Evolutionary conservation across 805 yeast genomes (phyloP), one percentile per base, ranked within the genome.

Genomic region (Candida verbasci): DNA sequence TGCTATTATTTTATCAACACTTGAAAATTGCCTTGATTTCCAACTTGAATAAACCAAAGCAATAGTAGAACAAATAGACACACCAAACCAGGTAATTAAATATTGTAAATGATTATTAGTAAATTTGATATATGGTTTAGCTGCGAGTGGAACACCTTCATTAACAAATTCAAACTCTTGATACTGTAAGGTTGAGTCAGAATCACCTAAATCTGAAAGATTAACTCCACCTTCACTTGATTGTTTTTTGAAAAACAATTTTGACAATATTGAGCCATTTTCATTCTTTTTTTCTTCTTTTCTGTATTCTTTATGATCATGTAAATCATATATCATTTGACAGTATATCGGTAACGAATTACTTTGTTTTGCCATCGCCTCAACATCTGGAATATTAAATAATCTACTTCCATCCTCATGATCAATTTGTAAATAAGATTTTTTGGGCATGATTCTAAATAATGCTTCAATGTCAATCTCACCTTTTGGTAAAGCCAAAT

Each of bases 51-150:
- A 67, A 10, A 52, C 29, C 39, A 93, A 69, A 60, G 87, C 74
- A 23, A 82, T 76, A 0, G 88, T 49, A 24, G 95, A 82, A 25
- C 86, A 74, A 27, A 84, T 49, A 2, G 88, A 78, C 29, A 91
- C 72, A 0, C 96, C 95, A 56, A 86, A 91, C 98, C 98, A 93
- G 0, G 98, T 93, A 15, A 87, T 78, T 52, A 93, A 64, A 56
- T 93, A 93, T 57, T 91, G 96, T 57, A 89, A 62, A 55, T 93
- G 98, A 53, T 88, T 87, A 57, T 93, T 93, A 42, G 83, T 79
- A 53, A 86, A 73, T 46, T 81, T 89, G 23, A 91, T 76, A 48
- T 77, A 78, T n/a, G 96, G 89, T 7, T 69, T 61, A 37, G 82
- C 79, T 1, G 96, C 98, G 9, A 93, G 56, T 9, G 98, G 98